Evolutionary conservation across 345 rosid genomes (phyloP).

Genomic region (Garcia nutans): DNA sequence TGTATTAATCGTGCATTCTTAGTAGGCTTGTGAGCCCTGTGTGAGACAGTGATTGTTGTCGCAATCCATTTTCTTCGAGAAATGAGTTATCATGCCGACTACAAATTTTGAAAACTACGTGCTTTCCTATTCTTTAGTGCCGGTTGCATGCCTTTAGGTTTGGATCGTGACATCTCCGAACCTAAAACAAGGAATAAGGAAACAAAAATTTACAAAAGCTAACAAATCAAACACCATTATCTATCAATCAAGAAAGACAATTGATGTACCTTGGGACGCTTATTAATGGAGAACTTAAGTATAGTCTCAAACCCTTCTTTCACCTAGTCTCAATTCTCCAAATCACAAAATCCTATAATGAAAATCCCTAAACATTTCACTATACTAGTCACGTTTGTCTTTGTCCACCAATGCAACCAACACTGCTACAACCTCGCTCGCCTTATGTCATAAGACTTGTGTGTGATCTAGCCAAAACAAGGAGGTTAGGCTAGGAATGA

Average conservation of each 20-base stretch:
- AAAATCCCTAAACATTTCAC: conserved; percentile 80
- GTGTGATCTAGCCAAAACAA: no score
- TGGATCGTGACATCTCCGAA: no score
- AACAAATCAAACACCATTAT: not conserved
- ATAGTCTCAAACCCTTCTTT: conserved; percentile 53
- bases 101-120: no score
- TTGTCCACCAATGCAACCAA: conserved; percentile 44
- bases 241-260: not conserved
- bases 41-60: no score
- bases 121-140: no score
- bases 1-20: no score
- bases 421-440: conserved; percentile 61
- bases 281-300: conserved; percentile 63
- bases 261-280: conserved; percentile 77
- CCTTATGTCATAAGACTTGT: no score
- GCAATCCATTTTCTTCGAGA: no score
- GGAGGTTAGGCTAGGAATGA: no score
- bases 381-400: conserved; percentile 60
- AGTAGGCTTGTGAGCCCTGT: no score
- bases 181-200: conserved; percentile 49
- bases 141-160: no score
- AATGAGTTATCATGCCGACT: no score
- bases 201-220: not conserved
- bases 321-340: conserved; percentile 66
- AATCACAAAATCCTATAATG: conserved; percentile 55